phyloP scores from a whole-genome alignment of 768 basidiomycete species.

The Xanthoconium stramineum region DNA sequence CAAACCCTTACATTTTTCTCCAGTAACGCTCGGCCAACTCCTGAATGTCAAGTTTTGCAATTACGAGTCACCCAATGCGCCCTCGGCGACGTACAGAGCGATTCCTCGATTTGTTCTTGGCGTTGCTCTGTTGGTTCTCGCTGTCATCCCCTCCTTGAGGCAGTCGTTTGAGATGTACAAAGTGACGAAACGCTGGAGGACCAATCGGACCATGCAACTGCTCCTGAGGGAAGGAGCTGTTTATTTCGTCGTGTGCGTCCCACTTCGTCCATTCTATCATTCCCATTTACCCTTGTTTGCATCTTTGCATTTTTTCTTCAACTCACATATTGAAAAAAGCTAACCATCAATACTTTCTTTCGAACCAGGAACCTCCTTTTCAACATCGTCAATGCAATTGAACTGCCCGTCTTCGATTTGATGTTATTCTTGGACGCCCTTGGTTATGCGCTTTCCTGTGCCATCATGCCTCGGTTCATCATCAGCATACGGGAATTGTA shows the following conservation, averaged over 20 bases:
- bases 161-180: constrained; percentile 4
- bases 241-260: constrained; percentile 16
- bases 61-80: not conserved
- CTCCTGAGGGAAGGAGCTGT: constrained; percentile 9
- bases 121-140: constrained; percentile 2
- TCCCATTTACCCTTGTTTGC: not conserved
- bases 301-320: not conserved
- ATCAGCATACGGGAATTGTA: constrained; percentile 10
- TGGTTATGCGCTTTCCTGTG: not conserved
- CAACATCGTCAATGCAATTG: not conserved
- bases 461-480: constrained; percentile 16
- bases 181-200: constrained; percentile 2
- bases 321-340: not conserved
- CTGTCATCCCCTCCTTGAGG: not conserved
- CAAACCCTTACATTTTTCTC: not conserved
- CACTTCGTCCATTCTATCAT: not conserved
- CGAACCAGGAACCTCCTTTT: constrained; percentile 4
- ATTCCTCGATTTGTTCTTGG: constrained; percentile 8
- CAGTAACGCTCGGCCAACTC: not conserved
- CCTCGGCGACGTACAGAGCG: not conserved
- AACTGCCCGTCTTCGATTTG: not conserved
- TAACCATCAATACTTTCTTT: not conserved
- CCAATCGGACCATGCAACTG: constrained; percentile 1
- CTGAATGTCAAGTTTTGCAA: not conserved
- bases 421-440: not conserved